A percentile compares a stretch with the other conserved stretches of the same genome.
phyloP scores from a whole-genome alignment of 768 basidiomycete genomes.

The Suillus discolor region DNA sequence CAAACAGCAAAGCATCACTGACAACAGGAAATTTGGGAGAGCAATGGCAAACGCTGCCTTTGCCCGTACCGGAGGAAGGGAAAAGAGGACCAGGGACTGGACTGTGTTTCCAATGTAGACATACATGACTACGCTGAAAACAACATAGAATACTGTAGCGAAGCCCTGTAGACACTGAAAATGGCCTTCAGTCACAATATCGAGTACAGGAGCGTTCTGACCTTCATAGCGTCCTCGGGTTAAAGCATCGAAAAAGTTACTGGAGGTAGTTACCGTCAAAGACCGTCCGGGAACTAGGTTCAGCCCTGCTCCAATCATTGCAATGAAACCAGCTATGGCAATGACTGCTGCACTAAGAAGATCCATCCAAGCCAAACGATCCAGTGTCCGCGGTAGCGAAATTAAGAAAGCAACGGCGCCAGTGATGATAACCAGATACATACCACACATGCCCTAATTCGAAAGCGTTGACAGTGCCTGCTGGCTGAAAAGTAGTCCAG shows the following conservation, averaged over 20 bases:
- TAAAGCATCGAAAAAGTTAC: conserved; percentile 51
- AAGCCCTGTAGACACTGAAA: conserved; percentile 52
- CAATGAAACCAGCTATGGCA: conserved; percentile 45
- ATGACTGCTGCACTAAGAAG: conserved; percentile 46
- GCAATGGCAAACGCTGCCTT: conserved; percentile 53
- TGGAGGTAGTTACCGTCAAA: conserved; percentile 39
- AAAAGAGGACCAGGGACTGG: conserved; percentile 47
- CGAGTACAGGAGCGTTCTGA: too few species aligned
- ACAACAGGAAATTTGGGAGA: conserved; percentile 54
- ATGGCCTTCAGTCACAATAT: too few species aligned
- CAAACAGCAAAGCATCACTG: conserved; percentile 12
- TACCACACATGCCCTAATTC: conserved; percentile 48
- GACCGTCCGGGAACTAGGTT: conserved; percentile 46
- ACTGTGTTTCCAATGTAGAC: conserved; percentile 50
- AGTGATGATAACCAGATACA: too few species aligned
- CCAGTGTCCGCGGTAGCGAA: conserved; percentile 50
- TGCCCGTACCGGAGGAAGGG: conserved; percentile 50
- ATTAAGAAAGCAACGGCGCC: too few species aligned
- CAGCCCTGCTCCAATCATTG: conserved; percentile 52
- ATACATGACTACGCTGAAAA: conserved; percentile 46
- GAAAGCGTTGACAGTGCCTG: too few species aligned
- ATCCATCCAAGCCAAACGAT: conserved; percentile 49
- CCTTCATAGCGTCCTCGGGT: too few species aligned
- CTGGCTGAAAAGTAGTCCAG: conserved; percentile 52
- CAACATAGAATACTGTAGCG: conserved; percentile 55